A percentile compares a stretch with the other conserved stretches of the same genome.
phyloP scores from a whole-genome alignment of 257 asterid genomes.

The Haberlea rhodopensis region DNA sequence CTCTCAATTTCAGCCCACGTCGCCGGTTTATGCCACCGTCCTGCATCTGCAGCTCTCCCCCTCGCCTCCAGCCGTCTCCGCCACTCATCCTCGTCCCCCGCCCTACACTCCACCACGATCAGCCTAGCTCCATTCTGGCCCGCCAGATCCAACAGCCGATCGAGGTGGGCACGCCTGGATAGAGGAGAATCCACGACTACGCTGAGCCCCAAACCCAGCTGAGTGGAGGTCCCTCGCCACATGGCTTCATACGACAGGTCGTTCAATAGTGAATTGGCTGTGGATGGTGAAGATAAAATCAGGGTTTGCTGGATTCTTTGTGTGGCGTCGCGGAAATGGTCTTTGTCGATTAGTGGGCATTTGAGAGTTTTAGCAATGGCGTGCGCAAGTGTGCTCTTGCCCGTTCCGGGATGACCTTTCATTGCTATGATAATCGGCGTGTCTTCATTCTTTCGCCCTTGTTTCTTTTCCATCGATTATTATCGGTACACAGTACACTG shows the following conservation, averaged over 20 bases:
- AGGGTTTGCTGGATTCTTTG: slow-evolving; percentile 40
- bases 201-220: slow-evolving; percentile 52
- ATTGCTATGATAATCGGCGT: slow-evolving; percentile 53
- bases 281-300: slow-evolving; percentile 23
- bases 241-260: slow-evolving; percentile 67
- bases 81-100: slow-evolving; percentile 62
- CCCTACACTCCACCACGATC: slow-evolving; percentile 57
- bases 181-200: slow-evolving; percentile 67
- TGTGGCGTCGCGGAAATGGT: slow-evolving; percentile 63
- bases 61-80: slow-evolving; percentile 58
- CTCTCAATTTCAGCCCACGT: slow-evolving; percentile 67
- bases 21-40: slow-evolving; percentile 63
- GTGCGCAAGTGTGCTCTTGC: slow-evolving; percentile 62
- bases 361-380: slow-evolving; percentile 51
- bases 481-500: no score
- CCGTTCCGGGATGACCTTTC: slow-evolving; percentile 94
- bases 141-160: slow-evolving; percentile 42
- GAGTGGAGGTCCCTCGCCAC: slow-evolving; percentile 54
- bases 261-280: slow-evolving; percentile 44
- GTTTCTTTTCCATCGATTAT: not conserved
- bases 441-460: slow-evolving; percentile 27
- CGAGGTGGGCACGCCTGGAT: slow-evolving; percentile 48
- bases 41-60: slow-evolving; percentile 34
- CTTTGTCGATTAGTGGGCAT: slow-evolving; percentile 69
- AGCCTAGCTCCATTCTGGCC: slow-evolving; percentile 30